phyloP scores from a whole-genome alignment of 768 basidiomycete genomes.

The Amanita muscaria region DNA sequence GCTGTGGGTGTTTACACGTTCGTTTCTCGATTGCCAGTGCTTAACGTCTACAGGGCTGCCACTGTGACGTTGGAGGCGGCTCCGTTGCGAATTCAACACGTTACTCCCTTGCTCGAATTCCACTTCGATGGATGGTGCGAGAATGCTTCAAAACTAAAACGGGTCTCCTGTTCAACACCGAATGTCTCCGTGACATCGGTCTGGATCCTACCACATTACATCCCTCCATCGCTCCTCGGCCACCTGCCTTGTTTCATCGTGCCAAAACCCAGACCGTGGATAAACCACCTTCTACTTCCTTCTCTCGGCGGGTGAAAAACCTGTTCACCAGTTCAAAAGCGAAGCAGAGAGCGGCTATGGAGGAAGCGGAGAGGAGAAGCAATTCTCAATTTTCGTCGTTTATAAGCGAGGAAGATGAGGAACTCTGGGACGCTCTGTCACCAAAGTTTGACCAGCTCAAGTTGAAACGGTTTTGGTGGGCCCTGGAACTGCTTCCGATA shows the following conservation, averaged over 20 bases:
- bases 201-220: slow-evolving; percentile 40
- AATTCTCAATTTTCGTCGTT: slow-evolving; percentile 3
- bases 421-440: slow-evolving; percentile 47
- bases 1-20: no score
- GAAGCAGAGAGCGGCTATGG: slow-evolving; percentile 5
- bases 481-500: slow-evolving; percentile 50
- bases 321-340: slow-evolving; percentile 15
- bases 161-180: slow-evolving; percentile 51
- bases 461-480: slow-evolving; percentile 50
- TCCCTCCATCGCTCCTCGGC: slow-evolving; percentile 30
- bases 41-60: slow-evolving; percentile 37
- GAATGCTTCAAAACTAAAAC: slow-evolving; percentile 54
- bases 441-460: slow-evolving; percentile 53
- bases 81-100: slow-evolving; percentile 38
- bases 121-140: slow-evolving; percentile 72
- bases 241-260: slow-evolving; percentile 22
- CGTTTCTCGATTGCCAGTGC: no score
- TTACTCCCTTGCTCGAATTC: no score
- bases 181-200: slow-evolving; percentile 39
- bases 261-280: slow-evolving; percentile 15
- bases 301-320: slow-evolving; percentile 17
- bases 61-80: slow-evolving; percentile 51
- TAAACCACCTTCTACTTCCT: slow-evolving; percentile 17
- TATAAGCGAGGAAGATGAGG: slow-evolving; percentile 29
- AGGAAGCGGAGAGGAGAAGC: slow-evolving; percentile 10